These are phyloP conservation scores for Rhizoclosmatium globosum DNA, from an alignment of 192 early-diverging fungal genomes.

Conservation along the genomic window DNA sequence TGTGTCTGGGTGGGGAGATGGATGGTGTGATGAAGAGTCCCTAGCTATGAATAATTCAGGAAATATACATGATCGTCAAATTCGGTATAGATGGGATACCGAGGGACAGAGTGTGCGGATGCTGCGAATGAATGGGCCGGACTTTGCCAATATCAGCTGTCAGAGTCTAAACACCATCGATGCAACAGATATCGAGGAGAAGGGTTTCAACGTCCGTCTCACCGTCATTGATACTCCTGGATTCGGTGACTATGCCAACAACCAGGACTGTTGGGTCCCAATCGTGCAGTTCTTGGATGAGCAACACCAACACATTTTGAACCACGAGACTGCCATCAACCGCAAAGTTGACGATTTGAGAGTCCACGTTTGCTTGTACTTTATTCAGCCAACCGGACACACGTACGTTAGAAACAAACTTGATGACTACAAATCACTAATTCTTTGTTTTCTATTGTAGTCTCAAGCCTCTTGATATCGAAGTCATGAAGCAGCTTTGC, in stretches of 20 bases:
- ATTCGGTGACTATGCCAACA: conserved; percentile 76
- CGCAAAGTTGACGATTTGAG: conserved; percentile 92
- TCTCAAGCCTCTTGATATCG: conserved; percentile 91
- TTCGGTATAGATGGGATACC: too few species aligned
- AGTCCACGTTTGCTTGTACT: conserved; percentile 98
- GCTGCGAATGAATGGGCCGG: too few species aligned
- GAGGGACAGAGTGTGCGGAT: too few species aligned
- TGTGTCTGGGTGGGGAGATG: too few species aligned
- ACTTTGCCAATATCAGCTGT: too few species aligned
- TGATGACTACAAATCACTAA: conserved; percentile 24
- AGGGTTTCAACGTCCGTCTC: conserved; percentile 96
- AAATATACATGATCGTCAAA: too few species aligned
- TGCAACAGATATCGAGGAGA: conserved; percentile 86
- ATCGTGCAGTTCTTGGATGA: conserved; percentile 98
- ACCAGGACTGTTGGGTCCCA: conserved; percentile 95
- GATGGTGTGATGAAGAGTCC: too few species aligned
- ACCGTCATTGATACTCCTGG: conserved; percentile 95
- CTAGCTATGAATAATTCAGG: too few species aligned
- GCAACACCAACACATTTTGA: conserved; percentile 95
- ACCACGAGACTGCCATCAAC: conserved; percentile 87
- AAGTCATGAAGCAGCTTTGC: conserved; percentile 97
- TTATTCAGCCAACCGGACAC: conserved; percentile 98
- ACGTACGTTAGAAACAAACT: conserved; percentile 59
- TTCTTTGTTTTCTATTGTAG: conserved; percentile 39
- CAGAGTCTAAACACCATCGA: background rate